Conservation (phyloP, 73 alveolate species). For the Symbiodinium natans region DNA sequence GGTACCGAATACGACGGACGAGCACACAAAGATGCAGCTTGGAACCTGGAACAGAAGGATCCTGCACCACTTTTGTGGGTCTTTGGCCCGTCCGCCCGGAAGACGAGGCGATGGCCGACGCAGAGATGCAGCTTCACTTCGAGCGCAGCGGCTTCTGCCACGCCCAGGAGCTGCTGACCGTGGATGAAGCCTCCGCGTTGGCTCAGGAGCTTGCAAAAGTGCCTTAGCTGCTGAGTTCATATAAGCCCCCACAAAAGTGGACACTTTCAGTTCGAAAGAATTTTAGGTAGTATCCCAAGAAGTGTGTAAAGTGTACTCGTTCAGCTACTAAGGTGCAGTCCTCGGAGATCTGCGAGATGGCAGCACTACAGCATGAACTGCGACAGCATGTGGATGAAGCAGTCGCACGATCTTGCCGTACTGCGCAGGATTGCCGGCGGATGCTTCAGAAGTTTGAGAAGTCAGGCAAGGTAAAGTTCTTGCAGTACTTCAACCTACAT, state of each 20-base stretch:
- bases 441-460: neutral
- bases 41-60: neutral
- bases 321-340: neutral
- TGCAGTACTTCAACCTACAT: slow-evolving; percentile 25
- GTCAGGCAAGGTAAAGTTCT: neutral
- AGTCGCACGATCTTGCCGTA: neutral
- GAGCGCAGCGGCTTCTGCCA: slow-evolving; percentile 5
- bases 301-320: too few relatives aligned
- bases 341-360: neutral
- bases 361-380: neutral
- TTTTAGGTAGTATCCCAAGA: too few relatives aligned
- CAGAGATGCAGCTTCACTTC: neutral
- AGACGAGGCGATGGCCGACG: neutral
- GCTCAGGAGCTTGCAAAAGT: neutral
- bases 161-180: neutral
- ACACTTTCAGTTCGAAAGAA: too few relatives aligned
- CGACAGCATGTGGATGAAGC: neutral
- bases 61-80: neutral
- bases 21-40: neutral
- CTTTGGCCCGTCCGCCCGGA: neutral
- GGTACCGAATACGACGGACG: neutral
- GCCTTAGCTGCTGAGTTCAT: too few relatives aligned
- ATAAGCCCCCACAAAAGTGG: too few relatives aligned
- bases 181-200: neutral
- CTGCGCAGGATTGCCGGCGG: neutral